phyloP scores from a whole-genome alignment of 306 rosid genomes.

The Castanospermum australe region DNA sequence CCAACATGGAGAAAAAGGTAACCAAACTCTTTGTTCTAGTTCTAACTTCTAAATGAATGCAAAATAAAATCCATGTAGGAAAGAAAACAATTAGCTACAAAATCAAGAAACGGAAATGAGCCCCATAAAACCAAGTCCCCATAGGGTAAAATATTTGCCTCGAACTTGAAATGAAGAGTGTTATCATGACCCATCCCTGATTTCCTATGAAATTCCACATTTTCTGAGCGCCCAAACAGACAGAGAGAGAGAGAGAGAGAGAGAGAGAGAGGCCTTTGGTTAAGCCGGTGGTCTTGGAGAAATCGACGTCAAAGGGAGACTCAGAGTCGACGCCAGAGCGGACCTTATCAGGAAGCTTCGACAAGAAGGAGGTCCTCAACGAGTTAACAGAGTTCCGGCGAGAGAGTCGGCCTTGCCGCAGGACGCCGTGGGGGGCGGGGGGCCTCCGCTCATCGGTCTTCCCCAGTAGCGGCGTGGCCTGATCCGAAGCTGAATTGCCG shows the following conservation, averaged over 20 bases:
- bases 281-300: constrained; percentile 32
- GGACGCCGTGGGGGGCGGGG: background rate
- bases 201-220: background rate
- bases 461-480: background rate
- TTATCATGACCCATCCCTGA: too few relatives aligned
- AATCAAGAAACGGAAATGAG: background rate
- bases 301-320: constrained; percentile 25
- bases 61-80: background rate
- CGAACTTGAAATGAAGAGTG: background rate
- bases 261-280: constrained; percentile 28
- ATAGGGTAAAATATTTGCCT: too few relatives aligned
- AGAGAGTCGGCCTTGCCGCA: background rate
- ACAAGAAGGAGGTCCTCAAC: constrained; percentile 28
- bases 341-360: constrained; percentile 39
- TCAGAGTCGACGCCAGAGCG: constrained; percentile 37
- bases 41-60: too few relatives aligned
- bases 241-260: too few relatives aligned
- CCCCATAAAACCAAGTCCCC: too few relatives aligned
- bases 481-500: background rate
- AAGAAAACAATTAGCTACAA: background rate
- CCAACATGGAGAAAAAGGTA: background rate
- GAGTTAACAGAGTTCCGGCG: constrained; percentile 6
- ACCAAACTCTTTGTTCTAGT: background rate
- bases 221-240: background rate
- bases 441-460: background rate